phyloP scores from a whole-genome alignment of 2,329 filamentous ascomycete genomes.

The Cadophora sp. region DNA sequence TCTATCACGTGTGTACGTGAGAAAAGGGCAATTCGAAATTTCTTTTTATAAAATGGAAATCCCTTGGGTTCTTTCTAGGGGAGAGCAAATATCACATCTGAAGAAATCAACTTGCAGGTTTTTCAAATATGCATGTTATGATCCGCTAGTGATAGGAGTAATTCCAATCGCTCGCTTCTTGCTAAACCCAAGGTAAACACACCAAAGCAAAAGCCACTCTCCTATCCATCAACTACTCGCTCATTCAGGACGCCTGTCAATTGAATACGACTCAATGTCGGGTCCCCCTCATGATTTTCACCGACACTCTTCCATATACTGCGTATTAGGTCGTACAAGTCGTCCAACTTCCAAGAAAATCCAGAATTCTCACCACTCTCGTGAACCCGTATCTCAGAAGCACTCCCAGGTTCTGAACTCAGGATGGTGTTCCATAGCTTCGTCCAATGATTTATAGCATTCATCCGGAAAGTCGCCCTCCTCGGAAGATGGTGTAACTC shows the following conservation, averaged over 20 bases:
- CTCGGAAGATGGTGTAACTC: neutral
- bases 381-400: neutral
- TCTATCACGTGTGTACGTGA: constrained; percentile 1
- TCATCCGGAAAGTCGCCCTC: neutral
- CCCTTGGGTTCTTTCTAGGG: too few species aligned
- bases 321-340: too few species aligned
- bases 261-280: too few species aligned
- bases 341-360: too few species aligned
- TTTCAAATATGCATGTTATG: neutral
- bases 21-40: neutral
- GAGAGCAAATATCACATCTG: too few species aligned
- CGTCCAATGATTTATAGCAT: neutral
- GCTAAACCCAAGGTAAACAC: neutral
- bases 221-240: neutral
- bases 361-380: too few species aligned
- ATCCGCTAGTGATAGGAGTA: neutral
- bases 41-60: too few species aligned
- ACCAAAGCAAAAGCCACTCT: neutral
- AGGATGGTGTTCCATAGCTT: neutral
- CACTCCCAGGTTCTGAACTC: neutral
- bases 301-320: too few species aligned
- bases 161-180: neutral
- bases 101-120: too few species aligned
- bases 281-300: too few species aligned
- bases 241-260: too few species aligned